Percentiles rank a stretch among this genome's conserved stretches.
phyloP scores from a whole-genome alignment of 495 filamentous ascomycete genomes.

The Penicillium dipodomyicola region DNA sequence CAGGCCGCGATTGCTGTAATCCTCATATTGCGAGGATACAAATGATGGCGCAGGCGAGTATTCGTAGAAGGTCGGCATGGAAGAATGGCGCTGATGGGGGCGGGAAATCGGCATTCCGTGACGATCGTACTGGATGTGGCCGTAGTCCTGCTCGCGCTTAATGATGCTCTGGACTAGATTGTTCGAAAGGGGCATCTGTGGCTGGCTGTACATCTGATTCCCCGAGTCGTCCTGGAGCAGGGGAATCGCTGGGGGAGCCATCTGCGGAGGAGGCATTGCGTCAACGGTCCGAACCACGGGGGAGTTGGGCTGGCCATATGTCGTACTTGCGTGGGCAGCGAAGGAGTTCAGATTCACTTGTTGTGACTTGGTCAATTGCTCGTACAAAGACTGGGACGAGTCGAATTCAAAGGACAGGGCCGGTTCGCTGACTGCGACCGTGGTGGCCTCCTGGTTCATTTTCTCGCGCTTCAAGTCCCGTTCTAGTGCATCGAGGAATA shows the following conservation, averaged over 20 bases:
- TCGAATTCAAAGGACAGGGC: slow-evolving; percentile 98
- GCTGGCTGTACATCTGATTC: slow-evolving; percentile 64
- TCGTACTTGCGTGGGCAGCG: slow-evolving; percentile 73
- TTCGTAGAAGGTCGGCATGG: slow-evolving; percentile 96
- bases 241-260: slow-evolving; percentile 67
- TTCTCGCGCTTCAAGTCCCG: slow-evolving; percentile 98
- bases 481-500: slow-evolving; percentile 96
- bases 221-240: slow-evolving; percentile 78
- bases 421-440: slow-evolving; percentile 91
- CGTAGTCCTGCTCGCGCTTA: slow-evolving; percentile 80
- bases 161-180: slow-evolving; percentile 65
- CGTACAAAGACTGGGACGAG: slow-evolving; percentile 96
- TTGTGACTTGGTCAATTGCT: slow-evolving; percentile 99
- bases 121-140: slow-evolving; percentile 79
- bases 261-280: slow-evolving; percentile 79
- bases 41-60: slow-evolving; percentile 98
- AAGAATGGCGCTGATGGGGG: slow-evolving; percentile 85
- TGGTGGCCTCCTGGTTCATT: slow-evolving; percentile 98
- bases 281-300: slow-evolving; percentile 88
- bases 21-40: slow-evolving; percentile 92
- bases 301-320: slow-evolving; percentile 78
- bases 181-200: slow-evolving; percentile 58
- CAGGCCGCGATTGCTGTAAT: slow-evolving; percentile 93
- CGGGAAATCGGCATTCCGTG: slow-evolving; percentile 82
- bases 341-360: slow-evolving; percentile 97